phyloP scores from a whole-genome alignment of 768 basidiomycete species.

The Leccinum ochraceum region DNA sequence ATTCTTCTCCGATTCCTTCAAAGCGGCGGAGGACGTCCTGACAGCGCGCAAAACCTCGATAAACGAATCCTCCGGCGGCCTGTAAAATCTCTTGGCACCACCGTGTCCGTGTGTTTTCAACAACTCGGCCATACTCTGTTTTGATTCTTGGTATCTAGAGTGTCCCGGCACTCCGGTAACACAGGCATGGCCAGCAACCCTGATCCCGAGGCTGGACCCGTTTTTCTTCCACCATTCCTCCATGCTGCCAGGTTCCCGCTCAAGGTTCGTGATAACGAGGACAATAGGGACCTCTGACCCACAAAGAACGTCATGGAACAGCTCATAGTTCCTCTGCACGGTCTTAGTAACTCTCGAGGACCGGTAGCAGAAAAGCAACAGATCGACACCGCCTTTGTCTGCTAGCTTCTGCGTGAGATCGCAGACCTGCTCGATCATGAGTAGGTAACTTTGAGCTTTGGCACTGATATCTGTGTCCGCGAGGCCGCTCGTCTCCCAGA shows the following conservation, averaged over 20 bases:
- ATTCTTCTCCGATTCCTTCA: conserved; percentile 17
- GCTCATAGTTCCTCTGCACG: neutral
- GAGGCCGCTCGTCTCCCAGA: neutral
- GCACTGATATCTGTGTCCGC: neutral
- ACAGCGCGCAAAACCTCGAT: conserved; percentile 24
- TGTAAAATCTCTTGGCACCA: conserved; percentile 18
- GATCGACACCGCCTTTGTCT: neutral
- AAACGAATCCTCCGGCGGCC: conserved; percentile 28
- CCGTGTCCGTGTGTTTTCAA: conserved; percentile 7
- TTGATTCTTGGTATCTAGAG: conserved; percentile 28
- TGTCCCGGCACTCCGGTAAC: conserved; percentile 34
- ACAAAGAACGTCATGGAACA: neutral
- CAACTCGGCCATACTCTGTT: conserved; percentile 15
- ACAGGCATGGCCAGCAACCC: conserved; percentile 33
- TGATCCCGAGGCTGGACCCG: neutral
- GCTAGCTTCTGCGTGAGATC: neutral
- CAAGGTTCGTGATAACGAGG: neutral
- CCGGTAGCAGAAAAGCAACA: neutral
- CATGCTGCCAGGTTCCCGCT: neutral
- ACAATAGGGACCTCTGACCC: neutral
- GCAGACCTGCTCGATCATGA: neutral
- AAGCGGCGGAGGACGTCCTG: conserved; percentile 15
- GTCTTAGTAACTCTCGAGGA: neutral
- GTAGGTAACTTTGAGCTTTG: neutral
- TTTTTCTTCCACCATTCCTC: neutral